A percentile compares a stretch with the other conserved stretches of the same genome.
Conservation (phyloP, 805 yeast species). For the Metschnikowia arizonensis region DNA sequence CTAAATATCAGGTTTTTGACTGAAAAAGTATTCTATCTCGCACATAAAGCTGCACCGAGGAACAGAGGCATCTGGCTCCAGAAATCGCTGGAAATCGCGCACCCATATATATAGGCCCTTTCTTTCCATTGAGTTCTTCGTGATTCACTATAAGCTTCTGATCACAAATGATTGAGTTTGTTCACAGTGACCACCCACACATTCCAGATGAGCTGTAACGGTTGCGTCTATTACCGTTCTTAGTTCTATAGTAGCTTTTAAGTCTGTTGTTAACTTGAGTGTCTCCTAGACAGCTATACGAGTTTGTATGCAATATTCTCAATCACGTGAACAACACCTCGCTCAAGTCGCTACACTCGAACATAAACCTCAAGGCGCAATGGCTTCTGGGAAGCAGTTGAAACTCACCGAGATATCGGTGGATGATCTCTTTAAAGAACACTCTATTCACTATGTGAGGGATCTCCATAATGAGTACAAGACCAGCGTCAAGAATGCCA, state of each 20-base stretch:
- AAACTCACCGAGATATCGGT: constrained; percentile 18
- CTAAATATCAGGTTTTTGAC: too few relatives aligned
- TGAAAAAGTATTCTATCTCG: not conserved
- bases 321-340: not conserved
- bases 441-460: constrained; percentile 32
- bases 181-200: too few relatives aligned
- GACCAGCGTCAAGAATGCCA: constrained; percentile 25
- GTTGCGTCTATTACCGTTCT: too few relatives aligned
- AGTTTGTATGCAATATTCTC: too few relatives aligned
- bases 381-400: constrained; percentile 2
- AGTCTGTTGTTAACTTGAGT: not conserved
- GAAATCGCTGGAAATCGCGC: not conserved
- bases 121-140: not conserved
- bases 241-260: too few relatives aligned
- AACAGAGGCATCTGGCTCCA: not conserved
- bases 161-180: not conserved
- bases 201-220: too few relatives aligned
- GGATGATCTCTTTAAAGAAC: constrained; percentile 33
- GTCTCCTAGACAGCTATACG: not conserved
- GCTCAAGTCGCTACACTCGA: not conserved
- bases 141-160: too few relatives aligned
- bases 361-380: not conserved
- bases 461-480: constrained; percentile 27
- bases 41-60: not conserved
- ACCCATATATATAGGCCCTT: not conserved